Evolutionary conservation across 2,329 filamentous ascomycete species (phyloP), one percentile per base, ranked within the genome.

Genomic region (Fusarium coffeatum): DNA sequence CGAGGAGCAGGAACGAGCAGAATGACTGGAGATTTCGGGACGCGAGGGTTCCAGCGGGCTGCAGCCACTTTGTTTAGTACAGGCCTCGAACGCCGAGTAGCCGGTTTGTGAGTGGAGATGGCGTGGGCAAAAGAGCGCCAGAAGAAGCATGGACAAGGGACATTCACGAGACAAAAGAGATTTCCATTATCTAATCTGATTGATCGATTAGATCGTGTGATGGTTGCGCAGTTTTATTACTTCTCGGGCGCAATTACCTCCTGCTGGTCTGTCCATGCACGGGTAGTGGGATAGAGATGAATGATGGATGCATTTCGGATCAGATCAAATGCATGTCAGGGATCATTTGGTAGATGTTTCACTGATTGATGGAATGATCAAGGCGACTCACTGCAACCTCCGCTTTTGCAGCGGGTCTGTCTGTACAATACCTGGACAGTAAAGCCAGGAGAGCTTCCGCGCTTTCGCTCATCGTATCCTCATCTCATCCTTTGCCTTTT

Each of bases 111-210:
- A 15, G 62, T 64, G 66, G 62, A 57, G 69, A 43, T 43, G 53
- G 37, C 20, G 27, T 27, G 25, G 51, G 32, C 30, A 57, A 49
- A 41, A 43, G 25, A 46, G 58, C 23, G n/a, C 32, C 49, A 41
- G 23, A 51, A 20, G 32, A 41, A 34, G 49, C 32, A 51, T 51
- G 32, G 49, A 22, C 46, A 25, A 55, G 47, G 23, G 41, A 40
- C 22, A 23, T 32, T 16, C 42, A 48, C 7, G 49, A 53, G 15
- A 16, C 15, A n/a, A 30, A 16, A 55, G 46, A 59, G 56, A 53
- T 70, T 56, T 42, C 53, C 53, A 71, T 72, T 68, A 72, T 72
- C 70, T 72, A 72, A 72, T 72, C 70, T 65, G 70, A 72, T 72
- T 56, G 68, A 71, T 64, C 58, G 68, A 71, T 71, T 66, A 71